A percentile compares a stretch with the other conserved stretches of the same genome.
Conservation (phyloP, 169 alveolate genomes). For the Plasmodium sp. region DNA sequence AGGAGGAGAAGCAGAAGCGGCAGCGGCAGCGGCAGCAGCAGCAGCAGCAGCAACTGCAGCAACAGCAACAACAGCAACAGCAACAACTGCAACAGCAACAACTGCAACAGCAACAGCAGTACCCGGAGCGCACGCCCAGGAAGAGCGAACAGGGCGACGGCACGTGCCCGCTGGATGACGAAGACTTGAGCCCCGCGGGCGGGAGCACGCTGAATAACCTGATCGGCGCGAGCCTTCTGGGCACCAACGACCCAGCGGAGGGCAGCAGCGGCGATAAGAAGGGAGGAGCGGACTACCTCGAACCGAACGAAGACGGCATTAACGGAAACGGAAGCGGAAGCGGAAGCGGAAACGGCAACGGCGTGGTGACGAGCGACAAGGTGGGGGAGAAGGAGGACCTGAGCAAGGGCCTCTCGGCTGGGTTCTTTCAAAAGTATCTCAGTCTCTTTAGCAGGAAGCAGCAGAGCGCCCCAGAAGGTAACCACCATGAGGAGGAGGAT, state of each 20-base stretch:
- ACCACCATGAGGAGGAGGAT: not conserved
- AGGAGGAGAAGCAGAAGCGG: constrained; percentile 17
- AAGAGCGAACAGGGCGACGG: not conserved
- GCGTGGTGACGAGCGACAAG: not conserved
- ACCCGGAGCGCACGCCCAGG: not conserved
- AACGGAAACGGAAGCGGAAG: not conserved
- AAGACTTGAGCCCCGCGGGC: not conserved
- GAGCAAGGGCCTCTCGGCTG: not conserved
- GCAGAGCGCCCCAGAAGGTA: not conserved
- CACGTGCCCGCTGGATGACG: not conserved
- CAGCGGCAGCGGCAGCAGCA: not conserved
- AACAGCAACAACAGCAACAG: not conserved
- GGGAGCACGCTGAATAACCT: not conserved
- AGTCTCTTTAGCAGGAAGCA: not conserved
- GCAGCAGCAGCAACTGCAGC: not conserved
- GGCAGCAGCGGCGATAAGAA: not conserved
- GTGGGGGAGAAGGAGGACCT: not conserved
- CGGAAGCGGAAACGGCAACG: not conserved
- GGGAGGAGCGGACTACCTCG: not conserved
- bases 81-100: not conserved
- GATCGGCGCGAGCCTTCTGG: not conserved
- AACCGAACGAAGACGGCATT: not conserved
- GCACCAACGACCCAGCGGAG: not conserved
- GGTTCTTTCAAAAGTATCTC: not conserved
- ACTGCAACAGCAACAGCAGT: not conserved